Conservation (phyloP, 495 filamentous ascomycete genomes). For the Cudoniella acicularis region DNA sequence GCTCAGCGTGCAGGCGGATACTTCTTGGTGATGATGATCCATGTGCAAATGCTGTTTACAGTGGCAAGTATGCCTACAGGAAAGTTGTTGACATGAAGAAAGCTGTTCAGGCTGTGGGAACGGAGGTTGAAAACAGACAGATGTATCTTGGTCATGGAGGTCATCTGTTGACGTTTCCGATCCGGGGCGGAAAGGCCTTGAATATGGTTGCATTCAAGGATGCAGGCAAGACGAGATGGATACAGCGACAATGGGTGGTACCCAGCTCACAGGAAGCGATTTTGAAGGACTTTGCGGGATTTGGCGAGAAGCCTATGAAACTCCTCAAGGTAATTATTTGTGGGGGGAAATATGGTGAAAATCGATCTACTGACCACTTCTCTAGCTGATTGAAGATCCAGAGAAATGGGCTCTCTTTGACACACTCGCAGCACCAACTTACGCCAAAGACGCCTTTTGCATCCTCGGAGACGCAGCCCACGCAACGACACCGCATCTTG, state of each 20-base stretch:
- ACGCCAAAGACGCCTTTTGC: conserved; percentile 47
- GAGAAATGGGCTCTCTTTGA: conserved; percentile 63
- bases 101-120: conserved; percentile 47
- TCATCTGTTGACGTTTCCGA: conserved; percentile 62
- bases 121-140: conserved; percentile 44
- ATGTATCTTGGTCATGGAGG: conserved; percentile 53
- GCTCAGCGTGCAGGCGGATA: conserved; percentile 42
- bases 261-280: conserved; percentile 50
- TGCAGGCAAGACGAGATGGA: conserved; percentile 25
- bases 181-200: conserved; percentile 42
- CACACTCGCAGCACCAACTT: conserved; percentile 49
- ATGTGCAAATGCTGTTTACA: conserved; percentile 36
- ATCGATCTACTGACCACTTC: conserved; percentile 5
- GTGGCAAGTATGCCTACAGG: conserved; percentile 48
- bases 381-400: conserved; percentile 37
- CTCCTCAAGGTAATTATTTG: conserved; percentile 35
- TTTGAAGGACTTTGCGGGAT: conserved; percentile 47
- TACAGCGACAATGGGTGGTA: conserved; percentile 53
- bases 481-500: conserved; percentile 65
- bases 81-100: conserved; percentile 53
- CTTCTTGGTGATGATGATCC: conserved; percentile 35
- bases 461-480: conserved; percentile 70
- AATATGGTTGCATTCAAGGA: conserved; percentile 22
- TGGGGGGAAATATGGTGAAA: neutral
- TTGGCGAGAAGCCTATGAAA: conserved; percentile 43